Base-by-base conservation (phyloP, 148 eudicot genomes). In the Fagopyrum homotropicum region DNA sequence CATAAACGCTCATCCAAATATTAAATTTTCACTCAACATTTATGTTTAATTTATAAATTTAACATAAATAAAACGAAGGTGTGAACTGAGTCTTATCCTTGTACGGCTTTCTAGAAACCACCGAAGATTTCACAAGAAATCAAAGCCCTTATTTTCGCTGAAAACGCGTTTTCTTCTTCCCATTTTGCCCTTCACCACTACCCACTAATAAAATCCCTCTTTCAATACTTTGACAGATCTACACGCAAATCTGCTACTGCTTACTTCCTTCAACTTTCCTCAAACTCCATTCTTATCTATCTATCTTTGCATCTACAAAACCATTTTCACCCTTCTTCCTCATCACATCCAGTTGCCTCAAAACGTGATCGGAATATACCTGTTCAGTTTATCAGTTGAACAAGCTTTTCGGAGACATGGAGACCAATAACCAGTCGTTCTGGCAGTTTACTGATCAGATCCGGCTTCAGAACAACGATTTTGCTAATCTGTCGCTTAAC, bases 381-480 rank as follows among this genome's bases (percentile, higher is more conserved):
- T 30, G 1, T 30, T 30, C 35, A 30, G 35, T 30, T 30, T 30
- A 1, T 30, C 35, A 1, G 35, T 30, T 30, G 35, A 30, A 2
- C 2, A 30, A 30, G 6, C 45, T 47, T 75, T 52, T 61, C 52
- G 16, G 72, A 78, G 72, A 76, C 80, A 76, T 80, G 82, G 81
- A 71, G 85, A 91, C 86, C 86, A 91, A 87, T 68, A 85, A 90
- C 45, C 91, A 90, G 15, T 88, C 97, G 0, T 95, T 95, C 81
- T 88, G 86, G 85, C 93, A 95, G 73, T 95, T 95, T 87, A 90
- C 97, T 45, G 99, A 95, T 61, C 87, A 92, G 49, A 97, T 95
- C 22, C 91, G 99, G 55, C 79, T 85, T 5, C 97, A 92, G 19
- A 84, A 82, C 71, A 86, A 83, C 73, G 84, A 75, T 74, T 77